Percentiles rank a stretch among this genome's conserved stretches.
phyloP scores from a whole-genome alignment of 2,329 filamentous ascomycete genomes.

The Beauveria brongniartii region DNA sequence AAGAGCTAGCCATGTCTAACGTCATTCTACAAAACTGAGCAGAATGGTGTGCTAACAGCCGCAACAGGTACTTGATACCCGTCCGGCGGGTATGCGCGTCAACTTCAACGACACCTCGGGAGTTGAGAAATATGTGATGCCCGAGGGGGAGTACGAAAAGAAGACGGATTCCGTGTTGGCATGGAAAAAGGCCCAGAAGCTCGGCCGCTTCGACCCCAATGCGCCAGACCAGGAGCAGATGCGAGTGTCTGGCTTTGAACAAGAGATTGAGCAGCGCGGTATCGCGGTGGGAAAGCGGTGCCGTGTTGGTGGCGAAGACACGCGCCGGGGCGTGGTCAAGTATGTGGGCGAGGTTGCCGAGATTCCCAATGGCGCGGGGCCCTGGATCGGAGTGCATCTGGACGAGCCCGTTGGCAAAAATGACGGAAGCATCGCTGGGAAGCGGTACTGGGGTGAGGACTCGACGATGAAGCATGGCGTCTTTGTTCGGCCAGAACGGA shows the following conservation, averaged over 20 bases:
- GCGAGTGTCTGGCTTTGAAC: constrained; percentile 58
- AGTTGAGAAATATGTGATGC: constrained; percentile 86
- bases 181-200: constrained; percentile 90
- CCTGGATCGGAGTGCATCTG: constrained; percentile 67
- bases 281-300: constrained; percentile 57
- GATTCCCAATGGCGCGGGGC: constrained; percentile 56
- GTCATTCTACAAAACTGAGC: not conserved
- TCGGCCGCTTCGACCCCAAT: constrained; percentile 91
- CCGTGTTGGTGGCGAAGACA: constrained; percentile 59
- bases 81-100: constrained; percentile 64
- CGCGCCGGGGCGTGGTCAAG: constrained; percentile 58
- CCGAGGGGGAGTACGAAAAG: constrained; percentile 75
- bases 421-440: constrained; percentile 62
- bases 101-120: constrained; percentile 75
- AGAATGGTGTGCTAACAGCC: constrained; percentile 8
- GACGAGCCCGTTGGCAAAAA: constrained; percentile 80
- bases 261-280: constrained; percentile 62
- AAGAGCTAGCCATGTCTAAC: not conserved
- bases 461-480: constrained; percentile 63
- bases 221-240: constrained; percentile 67
- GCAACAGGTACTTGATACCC: constrained; percentile 65
- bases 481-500: constrained; percentile 69
- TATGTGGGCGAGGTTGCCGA: constrained; percentile 69
- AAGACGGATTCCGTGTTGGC: constrained; percentile 83
- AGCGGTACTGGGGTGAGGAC: constrained; percentile 60